phyloP scores from a whole-genome alignment of 140 eudicot genomes.

The Oenanthe javanica region DNA sequence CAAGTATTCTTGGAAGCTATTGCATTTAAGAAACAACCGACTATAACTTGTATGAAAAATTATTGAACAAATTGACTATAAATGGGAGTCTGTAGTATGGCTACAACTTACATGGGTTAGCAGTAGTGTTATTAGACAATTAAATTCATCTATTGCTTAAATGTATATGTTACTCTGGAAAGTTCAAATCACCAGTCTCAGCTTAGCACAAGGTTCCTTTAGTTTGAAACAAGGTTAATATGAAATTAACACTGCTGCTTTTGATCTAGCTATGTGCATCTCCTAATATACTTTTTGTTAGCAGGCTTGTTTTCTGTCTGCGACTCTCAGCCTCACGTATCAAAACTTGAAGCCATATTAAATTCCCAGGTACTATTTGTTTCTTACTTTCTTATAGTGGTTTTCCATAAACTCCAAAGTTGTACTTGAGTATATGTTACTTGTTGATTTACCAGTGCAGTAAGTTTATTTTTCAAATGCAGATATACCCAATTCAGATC shows the following conservation, averaged over 20 bases:
- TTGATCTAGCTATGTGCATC: neutral
- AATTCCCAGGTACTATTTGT: slow-evolving; percentile 54
- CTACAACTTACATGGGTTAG: neutral
- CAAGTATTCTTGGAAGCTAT: neutral
- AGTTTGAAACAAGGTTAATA: no score
- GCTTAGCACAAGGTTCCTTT: no score
- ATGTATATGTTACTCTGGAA: neutral
- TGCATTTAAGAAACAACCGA: neutral
- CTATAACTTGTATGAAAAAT: neutral
- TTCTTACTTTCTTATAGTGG: neutral
- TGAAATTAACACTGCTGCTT: no score
- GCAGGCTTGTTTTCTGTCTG: slow-evolving; percentile 43
- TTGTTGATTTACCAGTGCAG: neutral
- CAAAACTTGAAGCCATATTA: slow-evolving; percentile 54
- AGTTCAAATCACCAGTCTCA: no score
- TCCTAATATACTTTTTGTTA: slow-evolving; percentile 9
- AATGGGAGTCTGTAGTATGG: neutral
- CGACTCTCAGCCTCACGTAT: slow-evolving; percentile 38
- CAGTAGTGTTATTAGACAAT: neutral
- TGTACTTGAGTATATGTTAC: neutral
- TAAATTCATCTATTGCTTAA: neutral
- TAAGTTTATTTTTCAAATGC: slow-evolving; percentile 6
- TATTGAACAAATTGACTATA: neutral
- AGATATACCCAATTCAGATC: slow-evolving; percentile 42
- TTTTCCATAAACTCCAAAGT: neutral